These are phyloP conservation scores for Usnea hakonensis DNA, from an alignment of 495 filamentous ascomycete species.

Conservation along the genomic window DNA sequence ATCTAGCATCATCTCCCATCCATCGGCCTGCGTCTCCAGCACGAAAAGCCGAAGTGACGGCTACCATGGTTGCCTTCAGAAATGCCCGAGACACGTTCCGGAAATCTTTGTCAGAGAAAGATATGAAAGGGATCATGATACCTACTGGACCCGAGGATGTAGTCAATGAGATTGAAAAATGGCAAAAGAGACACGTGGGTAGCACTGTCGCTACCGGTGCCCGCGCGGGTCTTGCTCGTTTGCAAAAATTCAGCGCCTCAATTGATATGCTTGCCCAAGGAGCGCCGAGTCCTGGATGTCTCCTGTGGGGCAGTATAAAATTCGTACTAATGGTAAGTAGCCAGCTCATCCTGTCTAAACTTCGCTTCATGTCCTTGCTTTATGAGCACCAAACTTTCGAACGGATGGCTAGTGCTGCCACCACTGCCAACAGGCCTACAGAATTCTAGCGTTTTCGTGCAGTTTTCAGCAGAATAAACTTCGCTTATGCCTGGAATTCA, in stretches of 20 bases:
- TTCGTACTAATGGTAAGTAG: neutral
- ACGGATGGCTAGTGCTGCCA: neutral
- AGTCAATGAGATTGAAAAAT: conserved; percentile 2
- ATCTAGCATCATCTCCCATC: neutral
- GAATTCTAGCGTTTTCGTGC: neutral
- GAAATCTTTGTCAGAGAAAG: neutral
- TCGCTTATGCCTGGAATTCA: neutral
- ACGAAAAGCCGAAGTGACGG: neutral
- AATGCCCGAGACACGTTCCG: neutral
- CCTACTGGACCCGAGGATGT: conserved; percentile 7
- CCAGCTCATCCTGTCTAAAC: neutral
- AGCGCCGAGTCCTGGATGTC: conserved; percentile 1
- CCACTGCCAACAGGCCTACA: neutral
- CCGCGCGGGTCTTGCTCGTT: neutral
- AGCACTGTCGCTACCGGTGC: neutral
- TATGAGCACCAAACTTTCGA: neutral
- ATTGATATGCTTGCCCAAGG: conserved; percentile 8
- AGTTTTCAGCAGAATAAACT: neutral
- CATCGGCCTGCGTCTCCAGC: neutral
- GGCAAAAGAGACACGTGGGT: neutral
- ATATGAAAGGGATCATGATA: neutral
- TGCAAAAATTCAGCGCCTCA: conserved; percentile 4
- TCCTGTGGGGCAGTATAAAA: neutral
- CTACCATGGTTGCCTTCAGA: conserved; percentile 1
- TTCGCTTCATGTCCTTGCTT: neutral